phyloP scores from a whole-genome alignment of 352 stramenopile species.

The Aphanomyces astaci region DNA sequence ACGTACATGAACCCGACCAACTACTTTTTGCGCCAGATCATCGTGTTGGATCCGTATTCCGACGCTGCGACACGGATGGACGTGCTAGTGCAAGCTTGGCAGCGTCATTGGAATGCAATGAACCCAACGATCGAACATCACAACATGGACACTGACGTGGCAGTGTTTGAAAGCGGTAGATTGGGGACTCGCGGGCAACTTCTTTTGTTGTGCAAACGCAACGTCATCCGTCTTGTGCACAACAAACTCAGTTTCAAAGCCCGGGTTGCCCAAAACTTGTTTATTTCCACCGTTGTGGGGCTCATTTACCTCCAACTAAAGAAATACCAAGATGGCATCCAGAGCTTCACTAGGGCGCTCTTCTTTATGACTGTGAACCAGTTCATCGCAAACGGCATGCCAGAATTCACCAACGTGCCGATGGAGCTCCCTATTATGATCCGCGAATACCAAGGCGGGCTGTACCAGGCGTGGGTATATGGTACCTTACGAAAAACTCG shows the following conservation, averaged over 20 bases:
- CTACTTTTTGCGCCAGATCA: slow-evolving; percentile 54
- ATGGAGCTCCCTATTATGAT: slow-evolving; percentile 34
- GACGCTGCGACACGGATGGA: slow-evolving; percentile 30
- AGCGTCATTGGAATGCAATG: too few relatives aligned
- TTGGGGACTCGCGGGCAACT: slow-evolving; percentile 23
- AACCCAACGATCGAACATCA: too few relatives aligned
- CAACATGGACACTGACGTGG: not conserved
- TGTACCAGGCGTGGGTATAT: slow-evolving; percentile 34
- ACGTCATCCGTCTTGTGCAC: slow-evolving; percentile 29
- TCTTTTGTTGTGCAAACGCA: slow-evolving; percentile 30
- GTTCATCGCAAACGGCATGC: slow-evolving; percentile 29
- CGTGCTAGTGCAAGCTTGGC: slow-evolving; percentile 39
- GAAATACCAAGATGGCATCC: slow-evolving; percentile 30
- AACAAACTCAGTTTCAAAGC: slow-evolving; percentile 32
- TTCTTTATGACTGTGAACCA: slow-evolving; percentile 38
- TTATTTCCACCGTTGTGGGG: slow-evolving; percentile 32
- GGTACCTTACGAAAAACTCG: slow-evolving; percentile 38
- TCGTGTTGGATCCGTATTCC: slow-evolving; percentile 36
- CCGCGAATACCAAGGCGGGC: slow-evolving; percentile 31
- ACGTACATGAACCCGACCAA: slow-evolving; percentile 53
- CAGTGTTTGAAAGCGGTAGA: not conserved
- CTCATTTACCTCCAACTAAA: slow-evolving; percentile 34
- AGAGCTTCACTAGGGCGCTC: slow-evolving; percentile 34
- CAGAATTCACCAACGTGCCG: slow-evolving; percentile 32
- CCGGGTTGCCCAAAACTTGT: slow-evolving; percentile 29